Percentiles rank a stretch among this genome's conserved stretches.
phyloP scores from a whole-genome alignment of 768 basidiomycete species.

The Fistulinella prunicolor region DNA sequence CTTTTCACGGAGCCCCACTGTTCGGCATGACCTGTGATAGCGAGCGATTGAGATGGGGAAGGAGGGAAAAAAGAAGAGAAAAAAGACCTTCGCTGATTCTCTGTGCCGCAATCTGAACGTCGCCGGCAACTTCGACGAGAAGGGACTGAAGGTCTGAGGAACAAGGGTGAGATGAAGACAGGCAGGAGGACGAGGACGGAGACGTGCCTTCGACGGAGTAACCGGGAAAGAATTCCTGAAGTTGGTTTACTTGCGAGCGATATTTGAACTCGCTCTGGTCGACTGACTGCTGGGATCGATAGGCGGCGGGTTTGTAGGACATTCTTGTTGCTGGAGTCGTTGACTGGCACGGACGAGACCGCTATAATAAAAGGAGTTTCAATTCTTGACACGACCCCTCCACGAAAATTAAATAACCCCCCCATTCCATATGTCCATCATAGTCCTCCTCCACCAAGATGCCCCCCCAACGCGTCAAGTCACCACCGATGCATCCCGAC shows the following conservation, averaged over 20 bases:
- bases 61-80: neutral
- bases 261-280: conserved; percentile 39
- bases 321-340: conserved; percentile 6
- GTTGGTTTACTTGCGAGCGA: conserved; percentile 52
- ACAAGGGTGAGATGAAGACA: conserved; percentile 23
- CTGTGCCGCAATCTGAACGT: conserved; percentile 65
- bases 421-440: conserved; percentile 9
- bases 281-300: conserved; percentile 21
- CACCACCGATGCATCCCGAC: conserved; percentile 20
- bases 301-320: conserved; percentile 33
- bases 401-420: conserved; percentile 7
- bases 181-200: conserved; percentile 14
- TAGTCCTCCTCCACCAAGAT: conserved; percentile 16
- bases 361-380: conserved; percentile 18
- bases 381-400: conserved; percentile 23
- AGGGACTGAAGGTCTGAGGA: conserved; percentile 61
- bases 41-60: conserved; percentile 9
- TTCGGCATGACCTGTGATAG: conserved; percentile 58
- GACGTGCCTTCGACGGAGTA: conserved; percentile 67
- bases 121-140: conserved; percentile 65
- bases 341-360: neutral
- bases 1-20: conserved; percentile 83
- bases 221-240: conserved; percentile 68
- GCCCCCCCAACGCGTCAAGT: neutral
- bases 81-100: conserved; percentile 69